Base-by-base conservation (phyloP, 2,329 filamentous ascomycete species). In the Atkinsonella hypoxylon region DNA sequence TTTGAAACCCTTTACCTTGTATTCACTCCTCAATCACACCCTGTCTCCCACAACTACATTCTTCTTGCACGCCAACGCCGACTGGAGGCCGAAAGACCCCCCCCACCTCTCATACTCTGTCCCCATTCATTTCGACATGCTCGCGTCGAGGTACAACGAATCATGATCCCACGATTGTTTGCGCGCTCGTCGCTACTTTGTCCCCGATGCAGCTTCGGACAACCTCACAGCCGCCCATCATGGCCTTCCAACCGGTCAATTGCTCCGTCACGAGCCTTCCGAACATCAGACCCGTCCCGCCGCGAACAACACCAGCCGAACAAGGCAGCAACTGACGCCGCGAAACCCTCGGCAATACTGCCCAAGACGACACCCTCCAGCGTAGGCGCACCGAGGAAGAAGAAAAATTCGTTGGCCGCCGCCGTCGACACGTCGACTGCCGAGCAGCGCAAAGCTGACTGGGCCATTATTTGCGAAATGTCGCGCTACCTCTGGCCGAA, bases 381-480 rank as follows among this genome's bases (percentile, higher is more conserved):
- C 1, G 56, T 54, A 11, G 54, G 55, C 18, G 50, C 55, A 6
- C 44, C 57, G 26, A 53, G 55, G 2, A 50, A 58, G 18, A 55
- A 57, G 12, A 58, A 56, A 54, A 65, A 68, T 46, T 63, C 65
- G 45, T 64, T 69, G 43, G 61, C 61, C 31, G 43, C 52, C 10
- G 56, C 52, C 10, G 56, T 58, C 31, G 67, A 70, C 18, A 70
- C 70, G 58, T 82, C 81, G 47, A 83, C 82, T 18, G 82, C 90
- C 60, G 88, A 96, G 69, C 94, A 98, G 75, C 82, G 93, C 59
- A 94, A 90, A 70, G 91, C 90, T 9, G 93, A 98, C 64, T 96
- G 91, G 91, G 90, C 90, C 45, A 98, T 98, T 58, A 93, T 98
- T 76, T 94, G 87, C 70, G 91, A 98, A 67, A 97, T 98, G 91